These are phyloP conservation scores for Papiliotrema fonsecae DNA, from an alignment of 1,284 basidiomycete genomes.

Conservation along the genomic window DNA sequence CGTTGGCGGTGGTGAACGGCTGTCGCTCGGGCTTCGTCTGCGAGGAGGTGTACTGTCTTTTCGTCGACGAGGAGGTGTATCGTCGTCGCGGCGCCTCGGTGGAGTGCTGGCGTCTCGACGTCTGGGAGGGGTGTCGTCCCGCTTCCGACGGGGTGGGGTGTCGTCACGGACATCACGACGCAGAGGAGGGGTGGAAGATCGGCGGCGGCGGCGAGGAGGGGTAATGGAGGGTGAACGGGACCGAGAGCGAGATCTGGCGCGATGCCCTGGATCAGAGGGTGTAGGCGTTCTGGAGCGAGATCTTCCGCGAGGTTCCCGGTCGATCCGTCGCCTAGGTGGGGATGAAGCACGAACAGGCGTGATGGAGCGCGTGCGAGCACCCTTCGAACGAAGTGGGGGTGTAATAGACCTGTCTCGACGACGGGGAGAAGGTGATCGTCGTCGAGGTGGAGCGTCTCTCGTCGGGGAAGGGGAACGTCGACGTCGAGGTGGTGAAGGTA, in stretches of 20 bases:
- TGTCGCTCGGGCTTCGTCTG: background rate
- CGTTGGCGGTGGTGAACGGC: conserved; percentile 7
- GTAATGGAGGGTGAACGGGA: background rate
- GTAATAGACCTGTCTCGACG: conserved; percentile 13
- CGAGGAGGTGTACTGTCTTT: background rate
- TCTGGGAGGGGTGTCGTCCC: background rate
- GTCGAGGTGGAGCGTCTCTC: background rate
- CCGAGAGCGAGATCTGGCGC: conserved; percentile 5
- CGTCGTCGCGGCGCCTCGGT: conserved; percentile 3
- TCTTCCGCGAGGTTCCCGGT: conserved; percentile 5
- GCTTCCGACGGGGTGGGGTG: conserved; percentile 4
- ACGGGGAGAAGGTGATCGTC: conserved; percentile 9
- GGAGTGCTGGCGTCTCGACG: conserved; percentile 6
- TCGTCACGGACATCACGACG: background rate
- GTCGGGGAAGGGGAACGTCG: conserved; percentile 14
- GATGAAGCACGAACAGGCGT: background rate
- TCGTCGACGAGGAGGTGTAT: conserved; percentile 5
- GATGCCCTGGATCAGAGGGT: conserved; percentile 7
- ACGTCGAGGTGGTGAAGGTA: conserved; percentile 12
- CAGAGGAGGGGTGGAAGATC: background rate
- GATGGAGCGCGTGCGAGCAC: background rate
- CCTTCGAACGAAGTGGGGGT: conserved; percentile 9
- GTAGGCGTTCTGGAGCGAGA: conserved; percentile 19
- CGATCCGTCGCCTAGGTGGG: background rate
- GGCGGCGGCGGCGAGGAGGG: background rate